phyloP scores from a whole-genome alignment of 371 early-diverging fungal species.

The Mortierella sp. region DNA sequence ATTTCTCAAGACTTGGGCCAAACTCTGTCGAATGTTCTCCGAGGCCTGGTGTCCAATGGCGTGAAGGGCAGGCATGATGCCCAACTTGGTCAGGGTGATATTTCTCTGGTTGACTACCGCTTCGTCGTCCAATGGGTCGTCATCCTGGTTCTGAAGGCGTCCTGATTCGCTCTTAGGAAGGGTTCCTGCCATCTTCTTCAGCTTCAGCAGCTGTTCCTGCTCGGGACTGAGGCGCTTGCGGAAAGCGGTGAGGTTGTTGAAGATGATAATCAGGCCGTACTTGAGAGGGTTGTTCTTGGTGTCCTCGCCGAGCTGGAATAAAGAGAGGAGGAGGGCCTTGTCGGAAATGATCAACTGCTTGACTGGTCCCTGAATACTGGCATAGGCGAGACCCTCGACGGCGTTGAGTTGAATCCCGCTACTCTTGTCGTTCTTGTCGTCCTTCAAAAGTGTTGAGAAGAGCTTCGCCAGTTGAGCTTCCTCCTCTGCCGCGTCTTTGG shows the following conservation, averaged over 20 bases:
- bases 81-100: constrained; percentile 65
- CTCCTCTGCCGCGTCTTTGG: constrained; percentile 22
- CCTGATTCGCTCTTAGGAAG: constrained; percentile 59
- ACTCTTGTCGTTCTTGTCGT: constrained; percentile 55
- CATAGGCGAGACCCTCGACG: constrained; percentile 85
- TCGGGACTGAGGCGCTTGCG: constrained; percentile 79
- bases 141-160: constrained; percentile 34
- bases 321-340: constrained; percentile 64
- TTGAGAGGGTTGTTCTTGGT: constrained; percentile 56
- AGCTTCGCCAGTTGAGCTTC: constrained; percentile 56
- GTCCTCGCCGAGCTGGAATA: constrained; percentile 67
- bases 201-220: constrained; percentile 83
- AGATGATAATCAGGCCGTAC: constrained; percentile 80
- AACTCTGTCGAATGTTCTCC: constrained; percentile 68
- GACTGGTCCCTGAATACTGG: constrained; percentile 69
- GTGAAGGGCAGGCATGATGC: constrained; percentile 70
- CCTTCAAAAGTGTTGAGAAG: constrained; percentile 59
- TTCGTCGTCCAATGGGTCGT: constrained; percentile 71
- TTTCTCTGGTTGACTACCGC: constrained; percentile 74
- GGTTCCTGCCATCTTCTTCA: constrained; percentile 76
- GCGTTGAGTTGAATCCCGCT: constrained; percentile 56
- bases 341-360: constrained; percentile 75
- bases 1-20: constrained; percentile 77
- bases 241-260: constrained; percentile 81
- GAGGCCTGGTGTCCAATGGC: constrained; percentile 70